Conservation (phyloP, 2,329 filamentous ascomycete genomes). For the Diatrype stigma region DNA sequence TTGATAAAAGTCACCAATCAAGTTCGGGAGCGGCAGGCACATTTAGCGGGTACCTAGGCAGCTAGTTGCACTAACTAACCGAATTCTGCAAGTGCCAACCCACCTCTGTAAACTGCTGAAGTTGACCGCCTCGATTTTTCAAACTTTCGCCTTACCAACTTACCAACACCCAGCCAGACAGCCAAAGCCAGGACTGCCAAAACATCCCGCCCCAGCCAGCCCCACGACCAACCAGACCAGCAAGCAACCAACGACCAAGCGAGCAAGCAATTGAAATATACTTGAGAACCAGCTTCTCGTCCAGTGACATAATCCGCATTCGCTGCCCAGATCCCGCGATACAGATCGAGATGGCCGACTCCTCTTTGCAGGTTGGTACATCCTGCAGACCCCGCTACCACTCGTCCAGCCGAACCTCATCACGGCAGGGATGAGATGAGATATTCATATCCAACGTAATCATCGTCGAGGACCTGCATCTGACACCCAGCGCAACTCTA, state of each 20-base stretch:
- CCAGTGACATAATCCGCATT: too few species aligned
- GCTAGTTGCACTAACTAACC: too few species aligned
- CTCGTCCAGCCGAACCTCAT: too few species aligned
- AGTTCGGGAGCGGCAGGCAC: not conserved
- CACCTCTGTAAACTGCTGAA: not conserved
- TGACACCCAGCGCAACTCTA: constrained; percentile 19
- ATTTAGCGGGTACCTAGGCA: too few species aligned
- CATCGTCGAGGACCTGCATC: not conserved
- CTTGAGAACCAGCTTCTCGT: too few species aligned
- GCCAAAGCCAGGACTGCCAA: too few species aligned
- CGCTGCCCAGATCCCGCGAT: too few species aligned
- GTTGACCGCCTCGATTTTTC: not conserved
- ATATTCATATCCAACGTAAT: constrained; percentile 12
- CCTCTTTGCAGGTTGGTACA: constrained; percentile 43
- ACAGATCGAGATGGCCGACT: constrained; percentile 34
- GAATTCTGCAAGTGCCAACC: not conserved
- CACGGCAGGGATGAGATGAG: constrained; percentile 14
- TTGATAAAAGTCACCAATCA: constrained; percentile 13
- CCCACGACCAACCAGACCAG: not conserved
- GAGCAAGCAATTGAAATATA: too few species aligned
- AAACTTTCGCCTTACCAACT: not conserved
- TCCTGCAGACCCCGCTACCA: constrained; percentile 11
- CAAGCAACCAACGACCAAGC: too few species aligned
- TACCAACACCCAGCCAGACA: not conserved
- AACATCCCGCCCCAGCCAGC: not conserved